Conservation (phyloP, 768 basidiomycete genomes). For the Tephrocybe rancida region DNA sequence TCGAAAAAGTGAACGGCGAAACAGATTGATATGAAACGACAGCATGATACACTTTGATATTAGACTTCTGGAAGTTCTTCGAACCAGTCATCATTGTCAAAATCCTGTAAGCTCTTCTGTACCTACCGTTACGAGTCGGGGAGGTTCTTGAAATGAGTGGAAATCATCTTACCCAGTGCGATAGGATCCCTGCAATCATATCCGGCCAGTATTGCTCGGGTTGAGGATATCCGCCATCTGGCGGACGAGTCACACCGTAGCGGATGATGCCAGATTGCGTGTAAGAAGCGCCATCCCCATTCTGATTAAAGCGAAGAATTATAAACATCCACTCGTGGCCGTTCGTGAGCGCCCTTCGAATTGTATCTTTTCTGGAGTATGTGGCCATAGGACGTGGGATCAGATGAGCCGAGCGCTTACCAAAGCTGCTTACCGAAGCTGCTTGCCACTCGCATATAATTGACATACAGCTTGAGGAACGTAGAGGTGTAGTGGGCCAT, state of each 20-base stretch:
- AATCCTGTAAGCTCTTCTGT: no score
- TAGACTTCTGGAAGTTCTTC: no score
- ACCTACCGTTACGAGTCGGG: no score
- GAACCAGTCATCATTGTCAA: no score
- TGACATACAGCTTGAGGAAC: slow-evolving; percentile 21
- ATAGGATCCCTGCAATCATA: slow-evolving; percentile 19
- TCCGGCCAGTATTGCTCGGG: neutral
- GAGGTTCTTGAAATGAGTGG: no score
- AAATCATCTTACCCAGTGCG: slow-evolving; percentile 14
- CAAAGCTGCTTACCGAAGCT: slow-evolving; percentile 13
- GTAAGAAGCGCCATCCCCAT: slow-evolving; percentile 18
- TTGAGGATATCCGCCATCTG: neutral
- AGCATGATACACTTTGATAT: no score
- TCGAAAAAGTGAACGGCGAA: no score
- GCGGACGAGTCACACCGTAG: neutral
- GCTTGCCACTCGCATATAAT: slow-evolving; percentile 19
- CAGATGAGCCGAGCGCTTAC: slow-evolving; percentile 10
- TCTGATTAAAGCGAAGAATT: slow-evolving; percentile 17
- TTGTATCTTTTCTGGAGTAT: slow-evolving; percentile 15
- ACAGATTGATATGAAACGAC: no score
- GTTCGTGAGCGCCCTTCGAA: slow-evolving; percentile 19
- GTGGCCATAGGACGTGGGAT: neutral
- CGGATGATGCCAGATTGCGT: slow-evolving; percentile 9
- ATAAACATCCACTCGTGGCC: slow-evolving; percentile 24
- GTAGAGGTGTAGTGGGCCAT: slow-evolving; percentile 1